Base-by-base conservation (phyloP, 2,329 filamentous ascomycete species). In the Alternaria hordeiaustralica region DNA sequence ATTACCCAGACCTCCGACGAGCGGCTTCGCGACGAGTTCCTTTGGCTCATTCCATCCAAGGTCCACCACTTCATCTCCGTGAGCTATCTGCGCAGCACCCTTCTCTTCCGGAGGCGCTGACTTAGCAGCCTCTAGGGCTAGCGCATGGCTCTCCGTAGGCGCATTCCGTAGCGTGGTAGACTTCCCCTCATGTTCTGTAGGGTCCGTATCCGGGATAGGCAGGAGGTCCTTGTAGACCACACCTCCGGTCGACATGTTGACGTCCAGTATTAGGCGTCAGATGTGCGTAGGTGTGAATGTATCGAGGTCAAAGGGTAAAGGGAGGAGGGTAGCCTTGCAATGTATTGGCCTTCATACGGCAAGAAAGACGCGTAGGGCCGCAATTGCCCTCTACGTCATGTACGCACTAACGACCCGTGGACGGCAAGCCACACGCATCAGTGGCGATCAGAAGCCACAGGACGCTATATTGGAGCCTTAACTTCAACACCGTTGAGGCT, bases 1-100 rank as follows among this genome's bases (percentile, higher is more conserved):
- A 66, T 94, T 94, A 12, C 84, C 83, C 62, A 94, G 76, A 0
- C 90, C 90, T 2, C 89, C 88, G 0, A 93, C 88, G 11, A 94
- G 81, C 0, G 87, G 89, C 26, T 80, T 81, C 0, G 86, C 80
- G 33, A 91, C 85, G n/a, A 84, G 74, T 26, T 86, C 79, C 56
- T 87, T 84, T 28, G 84, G 82, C 62, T 89, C 85, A 65, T 90
- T 88, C 90, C 90, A 92, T n/a, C 90, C 90, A 18, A 92, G 76
- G 70, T 92, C 85, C 50, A 85, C 84, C 4, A 91, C 88, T 62
- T 90, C 88, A 36, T 83, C 73, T 15, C 75, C 78, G 69, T 83
- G 81, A 9, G 67, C 68, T 25, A 78, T 49, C 70, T 85, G 82
- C 2, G 81, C 82, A 25, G 76, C 61, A 79, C 85, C 85, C 70